Percentiles rank a stretch among this genome's conserved stretches.
Evolutionary conservation across 2,329 filamentous ascomycete genomes (phyloP).

Genomic region (Microthyrium microscopicum): DNA sequence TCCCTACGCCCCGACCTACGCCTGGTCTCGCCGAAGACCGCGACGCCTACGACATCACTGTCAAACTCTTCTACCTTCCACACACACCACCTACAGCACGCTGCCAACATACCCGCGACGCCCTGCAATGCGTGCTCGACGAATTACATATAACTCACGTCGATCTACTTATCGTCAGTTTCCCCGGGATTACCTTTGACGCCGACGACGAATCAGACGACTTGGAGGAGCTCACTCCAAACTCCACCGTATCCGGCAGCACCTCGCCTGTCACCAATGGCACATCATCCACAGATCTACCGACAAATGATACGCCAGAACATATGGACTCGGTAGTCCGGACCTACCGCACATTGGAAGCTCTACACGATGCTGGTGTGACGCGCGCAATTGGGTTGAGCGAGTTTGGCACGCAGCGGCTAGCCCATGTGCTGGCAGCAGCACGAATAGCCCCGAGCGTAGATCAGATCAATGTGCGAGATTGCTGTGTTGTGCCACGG

Average conservation of each 20-base stretch:
- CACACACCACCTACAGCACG: constrained; percentile 48
- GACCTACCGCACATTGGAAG: constrained; percentile 52
- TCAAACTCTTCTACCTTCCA: constrained; percentile 87
- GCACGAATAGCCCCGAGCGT: constrained; percentile 62
- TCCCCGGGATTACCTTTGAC: constrained; percentile 85
- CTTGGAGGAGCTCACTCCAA: constrained; percentile 5
- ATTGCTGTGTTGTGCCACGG: constrained; percentile 91
- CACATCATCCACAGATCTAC: not conserved
- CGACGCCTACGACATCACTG: constrained; percentile 79
- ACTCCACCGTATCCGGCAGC: not conserved
- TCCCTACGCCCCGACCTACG: constrained; percentile 55
- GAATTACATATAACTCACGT: constrained; percentile 62
- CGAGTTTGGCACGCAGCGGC: constrained; percentile 76
- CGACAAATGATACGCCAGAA: constrained; percentile 22
- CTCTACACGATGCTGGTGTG: constrained; percentile 50
- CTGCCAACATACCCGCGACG: constrained; percentile 56
- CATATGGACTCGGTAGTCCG: constrained; percentile 48
- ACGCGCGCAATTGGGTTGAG: constrained; percentile 68
- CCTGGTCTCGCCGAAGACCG: constrained; percentile 65
- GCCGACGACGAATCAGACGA: constrained; percentile 77
- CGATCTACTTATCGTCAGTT: constrained; percentile 81
- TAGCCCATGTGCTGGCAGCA: constrained; percentile 57
- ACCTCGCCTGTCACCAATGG: not conserved
- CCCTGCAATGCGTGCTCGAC: constrained; percentile 61
- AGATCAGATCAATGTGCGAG: constrained; percentile 88